Conservation (phyloP, 2,329 filamentous ascomycete species). For the Fusarium burgessii region DNA sequence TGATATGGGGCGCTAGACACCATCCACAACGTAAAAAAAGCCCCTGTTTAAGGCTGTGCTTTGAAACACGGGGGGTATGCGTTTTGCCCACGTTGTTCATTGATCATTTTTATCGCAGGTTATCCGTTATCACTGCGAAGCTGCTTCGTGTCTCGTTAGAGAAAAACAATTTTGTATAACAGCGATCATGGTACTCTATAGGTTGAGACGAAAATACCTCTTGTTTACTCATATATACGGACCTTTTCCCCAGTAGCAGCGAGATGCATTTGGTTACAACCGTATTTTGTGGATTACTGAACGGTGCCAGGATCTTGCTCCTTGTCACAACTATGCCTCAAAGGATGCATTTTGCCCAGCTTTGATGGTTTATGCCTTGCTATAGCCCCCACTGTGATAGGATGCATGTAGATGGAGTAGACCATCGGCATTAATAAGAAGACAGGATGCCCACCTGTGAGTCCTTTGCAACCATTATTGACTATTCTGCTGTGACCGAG, state of each 20-base stretch:
- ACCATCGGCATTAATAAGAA: not conserved
- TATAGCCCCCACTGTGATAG: not conserved
- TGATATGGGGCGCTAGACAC: not conserved
- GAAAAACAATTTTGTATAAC: too few species aligned
- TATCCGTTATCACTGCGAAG: not conserved
- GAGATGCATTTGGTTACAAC: fast-evolving
- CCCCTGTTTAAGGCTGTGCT: conserved; percentile 9
- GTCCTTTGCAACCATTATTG: too few species aligned
- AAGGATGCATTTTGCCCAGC: not conserved
- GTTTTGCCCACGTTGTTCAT: not conserved
- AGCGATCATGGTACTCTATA: too few species aligned
- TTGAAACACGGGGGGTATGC: not conserved
- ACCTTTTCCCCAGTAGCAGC: too few species aligned
- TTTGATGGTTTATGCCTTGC: not conserved
- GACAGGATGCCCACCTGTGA: not conserved
- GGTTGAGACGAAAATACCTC: too few species aligned
- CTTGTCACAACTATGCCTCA: not conserved
- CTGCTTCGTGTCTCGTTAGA: not conserved
- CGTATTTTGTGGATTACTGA: not conserved
- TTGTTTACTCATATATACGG: too few species aligned
- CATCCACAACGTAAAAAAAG: not conserved
- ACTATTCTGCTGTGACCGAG: not conserved
- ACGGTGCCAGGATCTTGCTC: not conserved
- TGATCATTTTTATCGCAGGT: not conserved
- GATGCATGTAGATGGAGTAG: not conserved